Base-by-base conservation (phyloP, 306 rosid genomes). In the Corylus heterophylla region DNA sequence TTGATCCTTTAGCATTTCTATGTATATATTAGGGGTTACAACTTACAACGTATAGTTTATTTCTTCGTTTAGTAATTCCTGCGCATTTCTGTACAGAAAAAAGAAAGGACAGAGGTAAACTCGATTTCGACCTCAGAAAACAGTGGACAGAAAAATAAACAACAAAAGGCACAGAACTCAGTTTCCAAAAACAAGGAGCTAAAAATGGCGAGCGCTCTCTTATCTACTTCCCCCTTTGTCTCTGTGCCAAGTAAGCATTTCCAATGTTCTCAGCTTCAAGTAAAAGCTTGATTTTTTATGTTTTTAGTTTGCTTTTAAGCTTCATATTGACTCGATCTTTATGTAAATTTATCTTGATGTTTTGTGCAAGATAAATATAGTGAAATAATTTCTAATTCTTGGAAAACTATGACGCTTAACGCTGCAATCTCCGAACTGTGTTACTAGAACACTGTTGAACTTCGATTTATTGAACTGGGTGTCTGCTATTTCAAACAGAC, bases 121-220 rank as follows among this genome's bases (percentile, higher is more conserved):
- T 63, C 4, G 49, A 35, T 39, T 66, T 39, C 45, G 50, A 39
- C 50, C 50, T 39, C 29, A 13, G 10, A 7, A 67, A 44, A 49
- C 29, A 8, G 72, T 39, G 25, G 29, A 3, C 48, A 1, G 42
- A 67, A 67, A 1, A 62, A 62, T 8, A 8, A n/a, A 67, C 2
- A 4, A n/a, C 48, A 37, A 18, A 25, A 58, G 7, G 31, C 49
- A 17, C 1, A 39, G 9, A 70, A n/a, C 20, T 70, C 54, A 11
- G 35, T 76, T 55, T 76, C 52, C 80, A 31, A 48, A 69, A 62
- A 35, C 2, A 54, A 22, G 12, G 76, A 73, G 75, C 83, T 73
- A 45, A 64, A 77, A 84, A 92, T 92, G 98, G 95, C 89, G 13
- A 84, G 87, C 86, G 51, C 92, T 86, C 86, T 90, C 85, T 75